Evolutionary conservation across 169 alveolate genomes (phyloP), one percentile per base, ranked within the genome.

Genomic region (Besnoitia besnoiti): DNA sequence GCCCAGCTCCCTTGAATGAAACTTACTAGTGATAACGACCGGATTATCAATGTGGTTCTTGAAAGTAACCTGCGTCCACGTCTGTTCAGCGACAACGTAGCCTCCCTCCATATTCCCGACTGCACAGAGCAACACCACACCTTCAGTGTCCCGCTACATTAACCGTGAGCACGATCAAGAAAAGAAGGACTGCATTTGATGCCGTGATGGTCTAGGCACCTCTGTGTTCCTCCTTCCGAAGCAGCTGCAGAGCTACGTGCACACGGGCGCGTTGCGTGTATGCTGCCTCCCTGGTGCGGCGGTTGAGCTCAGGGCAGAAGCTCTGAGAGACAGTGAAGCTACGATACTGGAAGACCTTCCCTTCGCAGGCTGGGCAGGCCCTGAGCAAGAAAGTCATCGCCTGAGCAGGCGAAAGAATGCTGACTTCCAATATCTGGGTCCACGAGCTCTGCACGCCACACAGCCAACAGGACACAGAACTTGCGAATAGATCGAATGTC

Each of bases 101-200:
- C 82, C 82, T 35, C 24, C 82, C 46, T 73, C 82, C 82, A 73
- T 3, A n/a, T n/a, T 73, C 30, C 82, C 82, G 46, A 73, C 82
- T 73, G 82, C 82, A 73, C 82, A 73, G 14, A 8, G n/a, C 46
- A 73, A 3, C 39, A 35, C 12, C n/a, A 24, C 27, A 30, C 82
- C 46, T 1, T 73, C 46, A n/a, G 39, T n/a, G 46, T 19, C 44
- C n/a, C 3, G 82, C 2, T 10, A 1, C 21, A 1, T 19, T 16
- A 16, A 0, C 44, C 46, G 39, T 24, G 46, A 2, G 82, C n/a
- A 8, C 47, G 44, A 16, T n/a, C 40, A 39, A 73, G 82, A n/a
- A 24, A 2, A 35, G 39, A 73, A 73, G 33, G 33, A 24, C 39
- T n/a, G 82, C 10, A 1, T 27, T n/a, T 19, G 44, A 27, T 19